Percentiles rank a stretch among this genome's conserved stretches.
phyloP scores from a whole-genome alignment of 2,329 filamentous ascomycete genomes.

The Hortaea werneckii region DNA sequence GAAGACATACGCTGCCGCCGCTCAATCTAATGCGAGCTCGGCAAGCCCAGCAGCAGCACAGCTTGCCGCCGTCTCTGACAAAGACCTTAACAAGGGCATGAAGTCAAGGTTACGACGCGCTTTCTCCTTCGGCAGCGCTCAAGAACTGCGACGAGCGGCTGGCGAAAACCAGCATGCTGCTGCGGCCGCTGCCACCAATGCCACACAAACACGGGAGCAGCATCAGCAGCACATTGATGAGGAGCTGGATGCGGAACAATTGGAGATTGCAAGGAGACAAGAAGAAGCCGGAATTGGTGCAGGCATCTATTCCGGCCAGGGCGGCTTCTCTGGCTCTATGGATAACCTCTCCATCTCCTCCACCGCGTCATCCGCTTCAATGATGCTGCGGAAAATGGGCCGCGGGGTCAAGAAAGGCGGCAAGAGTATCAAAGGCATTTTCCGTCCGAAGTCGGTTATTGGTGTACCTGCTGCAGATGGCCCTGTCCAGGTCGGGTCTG shows the following conservation, averaged over 20 bases:
- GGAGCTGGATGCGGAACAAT: conserved; percentile 67
- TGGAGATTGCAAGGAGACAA: conserved; percentile 81
- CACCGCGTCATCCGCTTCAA: conserved; percentile 77
- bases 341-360: conserved; percentile 91
- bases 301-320: conserved; percentile 82
- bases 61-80: conserved; percentile 76
- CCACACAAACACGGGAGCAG: conserved; percentile 19
- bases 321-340: conserved; percentile 79
- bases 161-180: conserved; percentile 46
- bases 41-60: conserved; percentile 70
- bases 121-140: conserved; percentile 92
- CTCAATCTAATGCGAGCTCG: conserved; percentile 14
- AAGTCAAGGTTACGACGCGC: conserved; percentile 82
- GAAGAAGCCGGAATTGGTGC: conserved; percentile 86
- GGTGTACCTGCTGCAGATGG: conserved; percentile 65
- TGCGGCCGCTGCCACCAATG: conserved; percentile 2
- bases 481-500: conserved; percentile 41
- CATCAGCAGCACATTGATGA: conserved; percentile 21
- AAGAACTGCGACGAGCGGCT: conserved; percentile 71
- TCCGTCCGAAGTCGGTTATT: conserved; percentile 85
- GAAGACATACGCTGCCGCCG: conserved; percentile 23
- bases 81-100: conserved; percentile 64
- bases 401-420: conserved; percentile 94
- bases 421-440: conserved; percentile 83
- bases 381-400: conserved; percentile 98